phyloP scores from a whole-genome alignment of 176 grass and related monocot genomes.

The Saccharum spontaneum region DNA sequence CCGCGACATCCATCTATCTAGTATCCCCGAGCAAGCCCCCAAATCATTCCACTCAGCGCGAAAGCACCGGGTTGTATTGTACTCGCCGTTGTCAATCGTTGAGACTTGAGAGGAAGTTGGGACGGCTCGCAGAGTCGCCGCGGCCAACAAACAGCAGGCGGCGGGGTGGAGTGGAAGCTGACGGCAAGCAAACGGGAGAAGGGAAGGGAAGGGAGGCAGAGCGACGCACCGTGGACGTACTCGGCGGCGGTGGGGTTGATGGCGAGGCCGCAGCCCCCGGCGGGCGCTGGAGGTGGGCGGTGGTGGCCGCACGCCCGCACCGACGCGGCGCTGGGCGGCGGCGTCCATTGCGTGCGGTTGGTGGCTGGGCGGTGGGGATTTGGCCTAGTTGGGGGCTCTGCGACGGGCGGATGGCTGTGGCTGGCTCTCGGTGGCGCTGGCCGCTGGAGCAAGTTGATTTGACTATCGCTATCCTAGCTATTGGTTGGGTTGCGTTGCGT shows the following conservation, averaged over 20 bases:
- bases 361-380: not conserved
- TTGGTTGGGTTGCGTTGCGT: no score
- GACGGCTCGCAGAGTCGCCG: no score
- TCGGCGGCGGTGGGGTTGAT: slow-evolving; percentile 58
- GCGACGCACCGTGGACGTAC: slow-evolving; percentile 60
- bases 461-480: no score
- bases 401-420: no score
- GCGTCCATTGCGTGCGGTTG: slow-evolving; percentile 36
- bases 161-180: not conserved
- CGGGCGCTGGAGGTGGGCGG: slow-evolving; percentile 50
- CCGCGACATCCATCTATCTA: no score
- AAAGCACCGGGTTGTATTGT: not conserved
- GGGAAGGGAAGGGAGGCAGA: not conserved
- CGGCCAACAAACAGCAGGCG: not conserved
- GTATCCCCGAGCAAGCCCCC: no score
- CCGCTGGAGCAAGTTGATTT: no score
- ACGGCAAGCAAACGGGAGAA: not conserved
- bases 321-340: no score
- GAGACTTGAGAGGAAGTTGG: not conserved
- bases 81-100: not conserved
- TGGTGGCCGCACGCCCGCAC: no score
- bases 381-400: not conserved
- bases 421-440: no score
- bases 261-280: slow-evolving; percentile 8
- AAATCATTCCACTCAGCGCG: not conserved